These are phyloP conservation scores for Begonia masoniana DNA, from an alignment of 306 rosid species.

Conservation along the genomic window DNA sequence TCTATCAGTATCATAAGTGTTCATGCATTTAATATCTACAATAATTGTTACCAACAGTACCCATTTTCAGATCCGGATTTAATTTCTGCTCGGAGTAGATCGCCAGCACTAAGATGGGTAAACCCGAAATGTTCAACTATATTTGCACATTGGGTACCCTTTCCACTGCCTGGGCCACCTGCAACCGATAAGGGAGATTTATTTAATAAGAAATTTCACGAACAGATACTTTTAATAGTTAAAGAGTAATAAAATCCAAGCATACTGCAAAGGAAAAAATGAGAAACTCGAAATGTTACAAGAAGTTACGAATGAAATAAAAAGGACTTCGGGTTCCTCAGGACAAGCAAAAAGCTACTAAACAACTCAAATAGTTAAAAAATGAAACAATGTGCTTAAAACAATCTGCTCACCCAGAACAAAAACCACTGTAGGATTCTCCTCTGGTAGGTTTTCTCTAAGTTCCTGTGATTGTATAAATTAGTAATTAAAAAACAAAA, in stretches of 20 bases:
- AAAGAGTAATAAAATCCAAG: too few species aligned
- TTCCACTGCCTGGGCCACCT: slow-evolving; percentile 99
- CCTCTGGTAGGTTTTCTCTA: slow-evolving; percentile 36
- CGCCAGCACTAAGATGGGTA: slow-evolving; percentile 99
- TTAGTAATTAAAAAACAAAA: neutral
- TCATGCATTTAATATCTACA: too few species aligned
- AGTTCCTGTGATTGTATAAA: slow-evolving; percentile 35
- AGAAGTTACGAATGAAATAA: slow-evolving; percentile 2
- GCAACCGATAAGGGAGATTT: slow-evolving; percentile 12
- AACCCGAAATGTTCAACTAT: slow-evolving; percentile 60
- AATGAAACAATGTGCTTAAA: neutral
- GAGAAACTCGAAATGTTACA: neutral
- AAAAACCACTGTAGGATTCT: slow-evolving; percentile 81
- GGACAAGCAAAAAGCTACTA: too few species aligned
- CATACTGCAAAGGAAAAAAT: neutral
- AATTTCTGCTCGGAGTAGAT: slow-evolving; percentile 92
- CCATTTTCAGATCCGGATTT: slow-evolving; percentile 98
- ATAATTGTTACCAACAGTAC: slow-evolving; percentile 16
- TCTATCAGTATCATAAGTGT: too few species aligned
- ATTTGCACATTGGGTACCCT: slow-evolving; percentile 92
- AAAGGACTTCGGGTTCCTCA: neutral
- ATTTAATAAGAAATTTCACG: slow-evolving; percentile 6
- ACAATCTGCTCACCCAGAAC: slow-evolving; percentile 66
- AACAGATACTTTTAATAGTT: neutral
- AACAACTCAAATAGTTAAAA: neutral